phyloP scores from a whole-genome alignment of 768 basidiomycete species.

The Guyanaporus albipodus region DNA sequence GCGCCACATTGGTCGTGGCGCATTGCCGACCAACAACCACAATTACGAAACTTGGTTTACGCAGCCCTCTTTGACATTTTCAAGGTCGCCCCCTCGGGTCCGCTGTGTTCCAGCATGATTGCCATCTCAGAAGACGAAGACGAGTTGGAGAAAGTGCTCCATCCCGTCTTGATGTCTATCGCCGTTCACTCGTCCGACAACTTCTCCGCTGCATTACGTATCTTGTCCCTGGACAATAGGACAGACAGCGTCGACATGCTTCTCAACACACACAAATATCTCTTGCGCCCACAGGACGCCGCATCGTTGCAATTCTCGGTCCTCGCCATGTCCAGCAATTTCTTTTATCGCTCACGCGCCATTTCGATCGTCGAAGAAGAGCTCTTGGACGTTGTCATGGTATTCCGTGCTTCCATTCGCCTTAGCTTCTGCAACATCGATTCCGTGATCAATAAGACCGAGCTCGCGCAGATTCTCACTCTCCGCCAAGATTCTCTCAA shows the following conservation, averaged over 20 bases:
- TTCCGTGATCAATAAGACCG: constrained; percentile 35
- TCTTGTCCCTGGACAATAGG: constrained; percentile 39
- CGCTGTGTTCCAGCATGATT: constrained; percentile 43
- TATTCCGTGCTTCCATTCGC: constrained; percentile 42
- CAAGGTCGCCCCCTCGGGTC: constrained; percentile 43
- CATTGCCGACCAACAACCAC: constrained; percentile 38
- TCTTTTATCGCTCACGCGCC: constrained; percentile 28
- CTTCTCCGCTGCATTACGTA: constrained; percentile 52
- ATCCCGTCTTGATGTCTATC: constrained; percentile 33
- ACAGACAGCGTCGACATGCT: constrained; percentile 36
- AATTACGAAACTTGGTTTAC: constrained; percentile 44
- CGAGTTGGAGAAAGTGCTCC: constrained; percentile 33
- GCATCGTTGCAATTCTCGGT: constrained; percentile 44
- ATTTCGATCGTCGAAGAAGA: constrained; percentile 50
- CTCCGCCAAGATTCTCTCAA: constrained; percentile 35
- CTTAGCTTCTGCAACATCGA: constrained; percentile 47
- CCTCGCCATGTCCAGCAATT: constrained; percentile 31
- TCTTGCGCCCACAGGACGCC: constrained; percentile 60
- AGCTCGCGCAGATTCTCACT: constrained; percentile 45
- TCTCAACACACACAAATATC: constrained; percentile 45
- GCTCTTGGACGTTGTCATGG: constrained; percentile 42
- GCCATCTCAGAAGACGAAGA: constrained; percentile 35
- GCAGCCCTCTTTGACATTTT: constrained; percentile 45
- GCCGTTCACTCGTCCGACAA: constrained; percentile 51
- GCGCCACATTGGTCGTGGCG: constrained; percentile 50